Conservation (phyloP, 2,329 filamentous ascomycete species). For the Fusarium sp. region DNA sequence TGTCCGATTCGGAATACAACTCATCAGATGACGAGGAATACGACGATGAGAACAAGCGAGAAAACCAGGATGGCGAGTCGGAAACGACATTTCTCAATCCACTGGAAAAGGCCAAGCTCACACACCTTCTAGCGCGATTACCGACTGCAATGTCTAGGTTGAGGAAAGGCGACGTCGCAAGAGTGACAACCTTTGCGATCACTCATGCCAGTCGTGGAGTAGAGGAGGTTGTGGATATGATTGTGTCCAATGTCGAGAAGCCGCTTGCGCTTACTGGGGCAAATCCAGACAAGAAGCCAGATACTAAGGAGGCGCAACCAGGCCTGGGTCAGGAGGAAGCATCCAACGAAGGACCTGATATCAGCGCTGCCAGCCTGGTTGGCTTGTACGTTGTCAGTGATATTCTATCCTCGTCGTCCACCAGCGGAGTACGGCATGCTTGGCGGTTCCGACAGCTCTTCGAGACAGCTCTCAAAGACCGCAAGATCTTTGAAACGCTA, state of each 20-base stretch:
- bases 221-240: conserved; percentile 91
- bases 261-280: conserved; percentile 83
- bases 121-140: conserved; percentile 86
- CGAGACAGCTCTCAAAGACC: conserved; percentile 78
- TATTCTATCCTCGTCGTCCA: conserved; percentile 83
- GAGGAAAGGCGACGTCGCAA: conserved; percentile 87
- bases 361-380: conserved; percentile 81
- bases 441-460: conserved; percentile 91
- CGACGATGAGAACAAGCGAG: conserved; percentile 70
- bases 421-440: conserved; percentile 83
- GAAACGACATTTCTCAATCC: conserved; percentile 83
- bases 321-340: conserved; percentile 51
- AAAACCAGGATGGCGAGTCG: conserved; percentile 61
- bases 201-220: conserved; percentile 87
- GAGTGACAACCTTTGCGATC: conserved; percentile 90
- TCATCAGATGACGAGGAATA: conserved; percentile 87
- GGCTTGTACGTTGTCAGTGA: conserved; percentile 85
- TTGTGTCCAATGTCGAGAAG: conserved; percentile 84
- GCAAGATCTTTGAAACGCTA: conserved; percentile 81
- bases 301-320: conserved; percentile 52
- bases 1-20: conserved; percentile 88
- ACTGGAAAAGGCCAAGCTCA: conserved; percentile 85
- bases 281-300: conserved; percentile 70
- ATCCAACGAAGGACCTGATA: conserved; percentile 68
- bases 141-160: conserved; percentile 83